Base-by-base conservation (phyloP, 495 filamentous ascomycete species). In the Penicillium lagena region DNA sequence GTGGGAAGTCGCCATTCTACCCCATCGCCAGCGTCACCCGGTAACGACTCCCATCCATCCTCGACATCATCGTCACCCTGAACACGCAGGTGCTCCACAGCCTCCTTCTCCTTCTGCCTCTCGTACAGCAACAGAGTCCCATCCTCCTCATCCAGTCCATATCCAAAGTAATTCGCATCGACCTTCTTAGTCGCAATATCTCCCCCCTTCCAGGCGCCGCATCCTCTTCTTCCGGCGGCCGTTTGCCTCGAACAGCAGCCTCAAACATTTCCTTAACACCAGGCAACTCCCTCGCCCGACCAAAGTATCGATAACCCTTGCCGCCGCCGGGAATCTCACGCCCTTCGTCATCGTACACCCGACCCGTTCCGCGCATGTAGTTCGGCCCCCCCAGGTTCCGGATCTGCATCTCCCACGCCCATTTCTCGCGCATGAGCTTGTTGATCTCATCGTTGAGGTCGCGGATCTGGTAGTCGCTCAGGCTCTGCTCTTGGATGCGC, bases 401-500 rank as follows among this genome's bases (percentile, higher is more conserved):
- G 44, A 98, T 96, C 66, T 95, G 93, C 62, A 89, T 80, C 69
- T 98, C 93, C 93, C 93, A 98, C 77, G 93, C 87, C 72, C 89
- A 86, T 66, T 98, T 98, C 76, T 98, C 93, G 41, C 89, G 83
- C 87, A 98, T 96, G 39, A 94, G 79, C 68, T 95, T 95, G 71
- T 98, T 98, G 75, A 98, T 95, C 70, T 98, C 94, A 66, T 98
- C 93, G 67, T 98, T 98, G 52, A 98, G 75, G 64, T 98, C 93
- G 46, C 93, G 84, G 67, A 98, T 90, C 72, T 97, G 93, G 72
- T 83, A 96, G 72, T 98, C 93, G 67, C 81, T 87, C 11, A 97
- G 76, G 28, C 83, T 83, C 7, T 74, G 66, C 52, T 97, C 94
- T 63, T 97, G 93, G 72, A 98, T 97, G 55, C 88, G 86, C 37